Evolutionary conservation across 1,284 basidiomycete species (phyloP).

Genomic region (Sporisorium scitamineum): DNA sequence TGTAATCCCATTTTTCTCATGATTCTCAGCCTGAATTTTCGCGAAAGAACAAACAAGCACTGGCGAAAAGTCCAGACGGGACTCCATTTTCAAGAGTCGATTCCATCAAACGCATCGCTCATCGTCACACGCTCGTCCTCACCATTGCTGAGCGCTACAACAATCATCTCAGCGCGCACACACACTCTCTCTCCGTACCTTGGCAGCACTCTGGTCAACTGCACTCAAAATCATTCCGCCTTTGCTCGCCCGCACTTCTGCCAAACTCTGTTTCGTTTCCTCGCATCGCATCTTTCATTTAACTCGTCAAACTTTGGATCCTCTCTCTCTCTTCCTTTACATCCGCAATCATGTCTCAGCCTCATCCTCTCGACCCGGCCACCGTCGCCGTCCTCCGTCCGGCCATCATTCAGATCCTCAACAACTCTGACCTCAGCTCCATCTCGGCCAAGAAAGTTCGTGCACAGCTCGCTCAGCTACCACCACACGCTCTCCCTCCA

Average conservation of each 20-base stretch:
- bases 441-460: constrained; percentile 64
- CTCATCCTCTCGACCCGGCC: constrained; percentile 38
- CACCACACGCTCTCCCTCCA: constrained; percentile 48
- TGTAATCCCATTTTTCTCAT: too few species aligned
- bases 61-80: too few species aligned
- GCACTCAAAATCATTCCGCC: too few species aligned
- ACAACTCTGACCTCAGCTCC: constrained; percentile 60
- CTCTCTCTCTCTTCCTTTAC: constrained; percentile 1
- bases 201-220: background rate
- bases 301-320: background rate
- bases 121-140: background rate
- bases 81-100: background rate
- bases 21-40: too few species aligned
- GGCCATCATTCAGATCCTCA: constrained; percentile 63
- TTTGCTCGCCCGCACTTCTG: background rate
- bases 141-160: background rate
- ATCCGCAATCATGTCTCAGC: constrained; percentile 40
- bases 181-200: background rate
- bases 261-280: constrained; percentile 2
- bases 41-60: too few species aligned
- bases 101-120: background rate
- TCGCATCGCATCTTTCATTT: background rate
- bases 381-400: constrained; percentile 51
- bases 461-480: constrained; percentile 51
- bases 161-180: background rate